phyloP scores from a whole-genome alignment of 2,329 filamentous ascomycete species.

The Ophiostoma sp. region DNA sequence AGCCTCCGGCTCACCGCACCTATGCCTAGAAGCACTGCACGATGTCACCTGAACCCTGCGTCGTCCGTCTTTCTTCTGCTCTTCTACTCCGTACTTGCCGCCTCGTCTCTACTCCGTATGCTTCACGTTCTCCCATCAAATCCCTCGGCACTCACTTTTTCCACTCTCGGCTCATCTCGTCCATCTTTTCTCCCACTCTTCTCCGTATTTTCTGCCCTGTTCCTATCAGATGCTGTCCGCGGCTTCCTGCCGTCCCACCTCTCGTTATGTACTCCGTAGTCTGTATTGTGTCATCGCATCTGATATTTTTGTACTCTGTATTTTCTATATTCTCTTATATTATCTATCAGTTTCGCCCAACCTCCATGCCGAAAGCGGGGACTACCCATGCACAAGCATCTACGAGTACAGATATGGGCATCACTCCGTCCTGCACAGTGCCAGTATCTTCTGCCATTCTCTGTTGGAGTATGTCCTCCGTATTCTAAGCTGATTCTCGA shows the following conservation, averaged over 20 bases:
- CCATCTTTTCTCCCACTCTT: background rate
- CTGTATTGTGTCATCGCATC: background rate
- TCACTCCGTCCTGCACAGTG: constrained; percentile 1
- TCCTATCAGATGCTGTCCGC: constrained; percentile 13
- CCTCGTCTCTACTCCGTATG: background rate
- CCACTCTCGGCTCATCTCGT: constrained; percentile 11
- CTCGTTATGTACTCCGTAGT: background rate
- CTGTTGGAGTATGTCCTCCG: background rate
- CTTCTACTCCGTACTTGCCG: background rate
- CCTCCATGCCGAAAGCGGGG: constrained; percentile 6
- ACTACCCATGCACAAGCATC: constrained; percentile 8
- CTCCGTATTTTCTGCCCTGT: constrained; percentile 11
- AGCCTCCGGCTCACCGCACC: background rate
- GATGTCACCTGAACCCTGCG: background rate
- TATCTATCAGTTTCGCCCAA: too few relatives aligned
- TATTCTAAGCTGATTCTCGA: background rate
- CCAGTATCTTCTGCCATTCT: too few relatives aligned
- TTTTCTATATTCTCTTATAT: too few relatives aligned
- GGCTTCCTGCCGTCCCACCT: background rate
- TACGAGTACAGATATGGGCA: constrained; percentile 6
- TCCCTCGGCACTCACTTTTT: constrained; percentile 8
- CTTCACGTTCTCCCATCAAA: too few relatives aligned
- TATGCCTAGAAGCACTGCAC: background rate
- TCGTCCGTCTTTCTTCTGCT: background rate
- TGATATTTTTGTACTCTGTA: background rate